A percentile compares a stretch with the other conserved stretches of the same genome.
These are phyloP conservation scores for Ophiostoma triangulosporum DNA, from an alignment of 2,329 filamentous ascomycete genomes.

Conservation along the genomic window DNA sequence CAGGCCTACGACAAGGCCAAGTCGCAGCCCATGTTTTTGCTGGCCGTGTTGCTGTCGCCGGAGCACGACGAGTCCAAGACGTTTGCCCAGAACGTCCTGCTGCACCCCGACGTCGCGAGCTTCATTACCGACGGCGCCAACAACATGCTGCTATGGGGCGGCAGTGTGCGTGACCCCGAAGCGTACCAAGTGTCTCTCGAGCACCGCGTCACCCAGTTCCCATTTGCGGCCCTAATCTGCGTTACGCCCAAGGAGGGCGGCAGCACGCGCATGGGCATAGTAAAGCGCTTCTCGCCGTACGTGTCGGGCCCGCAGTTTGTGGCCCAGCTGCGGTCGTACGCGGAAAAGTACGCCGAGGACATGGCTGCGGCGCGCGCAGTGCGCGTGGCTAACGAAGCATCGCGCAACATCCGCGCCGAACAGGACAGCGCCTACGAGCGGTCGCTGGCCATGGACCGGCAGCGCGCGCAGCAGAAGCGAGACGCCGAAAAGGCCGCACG, in stretches of 20 bases:
- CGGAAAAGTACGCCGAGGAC: conserved; percentile 63
- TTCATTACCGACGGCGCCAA: conserved; percentile 65
- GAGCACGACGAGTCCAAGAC: conserved; percentile 85
- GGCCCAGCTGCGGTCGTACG: conserved; percentile 58
- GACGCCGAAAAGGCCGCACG: conserved; percentile 51
- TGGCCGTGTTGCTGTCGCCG: conserved; percentile 79
- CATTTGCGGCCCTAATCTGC: conserved; percentile 74
- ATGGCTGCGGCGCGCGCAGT: conserved; percentile 62
- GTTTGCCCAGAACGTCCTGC: conserved; percentile 71
- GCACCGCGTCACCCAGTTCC: conserved; percentile 82
- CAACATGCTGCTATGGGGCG: conserved; percentile 81
- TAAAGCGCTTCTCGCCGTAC: conserved; percentile 64
- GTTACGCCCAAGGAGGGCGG: conserved; percentile 61
- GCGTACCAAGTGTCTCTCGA: conserved; percentile 86
- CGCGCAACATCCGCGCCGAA: conserved; percentile 68
- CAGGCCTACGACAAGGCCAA: conserved; percentile 85
- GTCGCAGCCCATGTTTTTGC: conserved; percentile 75
- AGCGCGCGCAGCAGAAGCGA: conserved; percentile 61
- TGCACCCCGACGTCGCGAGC: conserved; percentile 57
- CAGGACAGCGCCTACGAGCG: conserved; percentile 92
- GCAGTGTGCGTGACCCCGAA: conserved; percentile 84
- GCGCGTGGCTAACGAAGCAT: conserved; percentile 65
- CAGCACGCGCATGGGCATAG: conserved; percentile 79
- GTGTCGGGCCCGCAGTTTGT: conserved; percentile 59
- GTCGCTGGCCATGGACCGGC: conserved; percentile 74